Evolutionary conservation across 2,329 filamentous ascomycete genomes (phyloP).

Genomic region (Pseudocercospora cruenta): DNA sequence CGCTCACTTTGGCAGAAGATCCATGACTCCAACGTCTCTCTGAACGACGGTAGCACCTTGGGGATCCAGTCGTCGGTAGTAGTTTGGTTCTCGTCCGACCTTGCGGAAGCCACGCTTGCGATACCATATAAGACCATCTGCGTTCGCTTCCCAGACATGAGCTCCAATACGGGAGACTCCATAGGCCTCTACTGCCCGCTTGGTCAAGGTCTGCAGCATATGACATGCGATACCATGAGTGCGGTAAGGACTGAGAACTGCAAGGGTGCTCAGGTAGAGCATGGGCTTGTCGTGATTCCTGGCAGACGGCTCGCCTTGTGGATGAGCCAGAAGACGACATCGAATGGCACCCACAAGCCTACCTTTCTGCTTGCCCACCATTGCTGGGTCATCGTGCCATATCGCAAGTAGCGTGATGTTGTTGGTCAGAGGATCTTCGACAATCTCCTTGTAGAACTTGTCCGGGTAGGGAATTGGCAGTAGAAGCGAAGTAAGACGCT

Average conservation of each 20-base stretch:
- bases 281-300: conserved; percentile 33
- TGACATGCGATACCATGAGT: conserved; percentile 60
- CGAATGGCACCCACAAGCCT: conserved; percentile 52
- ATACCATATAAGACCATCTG: conserved; percentile 65
- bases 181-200: conserved; percentile 50
- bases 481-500: conserved; percentile 60
- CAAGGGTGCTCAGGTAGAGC: conserved; percentile 66
- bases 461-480: conserved; percentile 65
- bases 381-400: conserved; percentile 54
- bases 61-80: conserved; percentile 63
- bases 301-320: conserved; percentile 1
- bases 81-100: conserved; percentile 56
- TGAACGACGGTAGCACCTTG: conserved; percentile 56
- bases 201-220: conserved; percentile 49
- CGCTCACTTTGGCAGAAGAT: conserved; percentile 15
- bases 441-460: conserved; percentile 63
- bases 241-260: conserved; percentile 63
- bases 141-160: conserved; percentile 67
- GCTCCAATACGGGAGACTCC: conserved; percentile 59
- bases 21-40: conserved; percentile 44
- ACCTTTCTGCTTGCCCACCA: conserved; percentile 33
- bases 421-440: conserved; percentile 57
- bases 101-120: conserved; percentile 59
- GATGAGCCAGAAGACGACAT: conserved; percentile 47
- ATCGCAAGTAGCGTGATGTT: conserved; percentile 63